Evolutionary conservation across 2,329 filamentous ascomycete genomes (phyloP), one percentile per base, ranked within the genome.

Genomic region (Thyridium curvatum): DNA sequence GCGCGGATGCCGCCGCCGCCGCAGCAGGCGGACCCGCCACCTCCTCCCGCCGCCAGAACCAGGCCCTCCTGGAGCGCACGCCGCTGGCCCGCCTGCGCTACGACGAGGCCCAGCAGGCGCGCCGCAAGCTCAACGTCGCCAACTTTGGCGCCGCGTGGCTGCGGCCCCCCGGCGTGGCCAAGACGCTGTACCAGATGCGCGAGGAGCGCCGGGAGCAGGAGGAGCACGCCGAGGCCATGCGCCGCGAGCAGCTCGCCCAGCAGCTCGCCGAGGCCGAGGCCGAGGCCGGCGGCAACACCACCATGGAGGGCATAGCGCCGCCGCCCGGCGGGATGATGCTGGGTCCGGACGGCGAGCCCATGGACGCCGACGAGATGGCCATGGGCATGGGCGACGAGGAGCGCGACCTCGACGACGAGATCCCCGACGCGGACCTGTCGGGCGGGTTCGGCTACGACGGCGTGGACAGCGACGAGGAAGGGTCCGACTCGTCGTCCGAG

Each of bases 61-160:
- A 66, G 39, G 67, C 72, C 46, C 48, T 72, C 41, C 60, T 76
- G 44, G 66, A 80, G 55, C 66, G 74, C 49, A 72, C 82, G 18
- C 71, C 75, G 3, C 78, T 95, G 4, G 76, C 83, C 9, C 72
- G 82, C 2, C 76, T 95, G 10, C 71, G 77, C 18, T 66, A 78
- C 32, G 91, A 96, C 56, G 93, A 97, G 64, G 74, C 80, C 44
- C 75, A 80, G 41, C 74, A 94, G 47, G 77, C 82, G 39, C 75
- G 83, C 8, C 86, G 91, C 34, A 88, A 90, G 53, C 66, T 78
- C 35, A 88, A 91, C 48, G 84, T 97, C 21, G 78, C 84, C 35
- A 86, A 89, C 53, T 96, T 94, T 56, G 93, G 93, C 43, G 85
- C 82, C 48, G 77, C 77, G 33, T 98, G 93, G 93, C 82, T 98